Evolutionary conservation across 2,329 filamentous ascomycete genomes (phyloP).

Genomic region (Davidsoniella virescens): DNA sequence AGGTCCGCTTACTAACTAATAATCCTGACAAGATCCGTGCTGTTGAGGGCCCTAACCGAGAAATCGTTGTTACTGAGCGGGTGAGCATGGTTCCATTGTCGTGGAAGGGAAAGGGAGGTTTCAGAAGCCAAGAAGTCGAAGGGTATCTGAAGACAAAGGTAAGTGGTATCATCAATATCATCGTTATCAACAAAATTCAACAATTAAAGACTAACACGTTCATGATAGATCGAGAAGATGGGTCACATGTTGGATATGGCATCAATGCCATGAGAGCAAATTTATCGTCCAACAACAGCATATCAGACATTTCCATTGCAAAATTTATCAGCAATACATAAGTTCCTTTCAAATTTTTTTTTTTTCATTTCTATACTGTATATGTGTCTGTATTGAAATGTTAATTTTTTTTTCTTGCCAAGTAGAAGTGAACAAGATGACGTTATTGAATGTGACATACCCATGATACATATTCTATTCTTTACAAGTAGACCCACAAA

Average conservation of each 20-base stretch:
- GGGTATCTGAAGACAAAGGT: conserved; percentile 93
- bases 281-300: too few species aligned
- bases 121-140: conserved; percentile 76
- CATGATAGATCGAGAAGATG: conserved; percentile 64
- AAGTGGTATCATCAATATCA: conserved; percentile 19
- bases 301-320: too few species aligned
- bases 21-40: conserved; percentile 95
- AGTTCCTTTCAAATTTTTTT: too few species aligned
- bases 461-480: too few species aligned
- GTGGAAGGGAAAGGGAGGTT: conserved; percentile 75
- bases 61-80: conserved; percentile 73
- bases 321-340: too few species aligned
- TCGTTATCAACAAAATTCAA: not conserved
- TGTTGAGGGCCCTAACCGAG: conserved; percentile 77
- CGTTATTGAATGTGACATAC: too few species aligned
- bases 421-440: too few species aligned
- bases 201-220: conserved; percentile 8
- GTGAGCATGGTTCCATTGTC: conserved; percentile 92
- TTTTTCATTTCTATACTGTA: too few species aligned
- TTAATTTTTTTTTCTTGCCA: too few species aligned
- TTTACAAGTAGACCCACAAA: too few species aligned
- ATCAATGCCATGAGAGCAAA: not conserved
- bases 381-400: too few species aligned
- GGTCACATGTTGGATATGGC: conserved; percentile 57
- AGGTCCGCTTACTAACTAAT: conserved; percentile 78